Evolutionary conservation across 2,329 filamentous ascomycete species (phyloP), one percentile per base, ranked within the genome.

Genomic region (Arthrobotrys sinensis): DNA sequence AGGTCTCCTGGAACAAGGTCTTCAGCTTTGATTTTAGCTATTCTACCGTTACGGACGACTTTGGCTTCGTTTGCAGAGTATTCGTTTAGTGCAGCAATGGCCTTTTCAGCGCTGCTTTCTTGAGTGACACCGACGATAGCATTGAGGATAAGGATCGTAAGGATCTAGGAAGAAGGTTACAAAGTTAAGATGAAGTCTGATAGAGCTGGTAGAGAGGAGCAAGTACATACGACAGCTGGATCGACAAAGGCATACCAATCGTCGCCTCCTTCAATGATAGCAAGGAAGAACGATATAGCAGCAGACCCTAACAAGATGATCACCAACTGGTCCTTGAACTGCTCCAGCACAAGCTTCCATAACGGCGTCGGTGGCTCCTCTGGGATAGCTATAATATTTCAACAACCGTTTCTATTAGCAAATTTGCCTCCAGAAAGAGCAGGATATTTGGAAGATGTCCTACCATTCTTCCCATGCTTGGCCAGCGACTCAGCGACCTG

Each of bases 51-150:
- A 82, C 96, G 92, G 76, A 97, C 85, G 66, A 97, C 95, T 84
- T 95, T 99, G 82, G 96, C 95, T 85, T 97, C 93, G 85, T 98
- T 99, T 83, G 96, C 96, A 34, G 95, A 98, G 86, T 99, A 99
- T 89, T 99, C 95, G 86, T 99, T 96, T 72, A 99, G 89, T 52
- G 96, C 96, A 28, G 96, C 94, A 84, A 99, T 99, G 64, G 96
- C 96, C 87, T 98, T 97, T 85, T 99, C 96, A 81, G 96, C 96
- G 83, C 94, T 97, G 86, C 93, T 97, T 87, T 99, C 96, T 87
- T 99, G 96, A 71, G 95, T 97, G 32, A 99, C 96, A 84, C 96
- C 96, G 80, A 99, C 96, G 81, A 99, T 91, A 79, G 96, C 93
- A 86, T 99, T 99, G 82, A 99, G 90, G 80, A 99, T 92, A 53